These are phyloP conservation scores for Drechslerella stenobrocha DNA, from an alignment of 2,329 filamentous ascomycete genomes.

Conservation along the genomic window DNA sequence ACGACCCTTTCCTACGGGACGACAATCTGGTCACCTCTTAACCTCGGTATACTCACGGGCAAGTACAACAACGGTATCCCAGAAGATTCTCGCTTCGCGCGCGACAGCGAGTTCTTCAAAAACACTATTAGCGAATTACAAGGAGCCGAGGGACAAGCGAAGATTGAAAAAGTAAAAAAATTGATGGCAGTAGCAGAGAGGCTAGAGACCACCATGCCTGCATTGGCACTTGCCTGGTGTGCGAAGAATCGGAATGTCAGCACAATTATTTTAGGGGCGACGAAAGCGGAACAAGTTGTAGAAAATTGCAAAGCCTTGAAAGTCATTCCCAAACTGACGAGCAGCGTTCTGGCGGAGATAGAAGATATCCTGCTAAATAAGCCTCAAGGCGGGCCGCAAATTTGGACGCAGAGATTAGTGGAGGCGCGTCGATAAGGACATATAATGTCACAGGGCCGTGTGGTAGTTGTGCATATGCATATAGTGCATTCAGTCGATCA, in stretches of 20 bases:
- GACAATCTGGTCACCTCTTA: constrained; percentile 63
- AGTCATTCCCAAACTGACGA: constrained; percentile 57
- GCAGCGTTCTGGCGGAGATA: constrained; percentile 59
- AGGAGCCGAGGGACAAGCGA: constrained; percentile 60
- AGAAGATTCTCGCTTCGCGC: constrained; percentile 65
- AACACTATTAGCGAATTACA: constrained; percentile 62
- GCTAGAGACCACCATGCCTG: constrained; percentile 59
- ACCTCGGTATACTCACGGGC: constrained; percentile 64
- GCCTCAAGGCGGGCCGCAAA: constrained; percentile 51
- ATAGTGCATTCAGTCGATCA: not conserved
- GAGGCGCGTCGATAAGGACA: not conserved
- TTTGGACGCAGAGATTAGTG: constrained; percentile 38
- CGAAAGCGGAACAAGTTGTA: constrained; percentile 56
- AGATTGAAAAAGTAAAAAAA: constrained; percentile 64
- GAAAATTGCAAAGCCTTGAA: constrained; percentile 58
- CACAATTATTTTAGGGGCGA: constrained; percentile 63
- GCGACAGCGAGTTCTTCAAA: constrained; percentile 64
- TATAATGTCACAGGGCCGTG: too few relatives aligned
- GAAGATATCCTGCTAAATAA: constrained; percentile 58
- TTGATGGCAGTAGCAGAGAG: constrained; percentile 60
- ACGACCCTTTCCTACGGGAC: constrained; percentile 31
- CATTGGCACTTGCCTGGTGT: constrained; percentile 65
- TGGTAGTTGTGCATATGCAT: not conserved
- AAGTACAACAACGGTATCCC: constrained; percentile 69
- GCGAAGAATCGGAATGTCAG: constrained; percentile 64